Conservation (phyloP, 441 rosid genomes). For the Populus hybrid region DNA sequence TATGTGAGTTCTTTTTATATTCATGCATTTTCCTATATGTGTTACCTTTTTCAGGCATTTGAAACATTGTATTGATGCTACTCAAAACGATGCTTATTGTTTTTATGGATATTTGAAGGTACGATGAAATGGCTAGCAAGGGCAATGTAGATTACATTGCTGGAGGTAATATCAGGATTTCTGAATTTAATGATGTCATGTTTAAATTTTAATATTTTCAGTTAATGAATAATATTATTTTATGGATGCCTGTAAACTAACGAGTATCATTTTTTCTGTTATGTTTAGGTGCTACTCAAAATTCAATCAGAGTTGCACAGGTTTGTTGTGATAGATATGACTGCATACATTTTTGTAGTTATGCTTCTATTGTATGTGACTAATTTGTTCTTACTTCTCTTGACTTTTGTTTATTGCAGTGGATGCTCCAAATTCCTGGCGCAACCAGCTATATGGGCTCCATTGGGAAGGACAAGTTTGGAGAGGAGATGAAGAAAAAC, state of each 20-base stretch:
- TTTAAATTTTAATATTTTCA: not conserved
- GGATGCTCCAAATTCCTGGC: conserved; percentile 96
- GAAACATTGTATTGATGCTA: not conserved
- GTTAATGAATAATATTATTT: not conserved
- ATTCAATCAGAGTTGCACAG: conserved; percentile 95
- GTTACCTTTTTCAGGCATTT: not conserved
- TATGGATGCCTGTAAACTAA: conserved; percentile 6
- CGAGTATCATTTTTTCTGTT: conserved; percentile 5
- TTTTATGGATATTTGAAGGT: conserved; percentile 42
- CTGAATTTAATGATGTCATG: not conserved
- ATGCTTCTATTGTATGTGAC: not conserved
- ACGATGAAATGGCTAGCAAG: conserved; percentile 64
- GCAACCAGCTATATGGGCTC: conserved; percentile 90
- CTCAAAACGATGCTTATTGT: not conserved
- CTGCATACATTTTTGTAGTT: not conserved
- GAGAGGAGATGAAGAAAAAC: conserved; percentile 91
- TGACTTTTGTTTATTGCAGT: conserved; percentile 40
- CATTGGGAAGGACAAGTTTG: conserved; percentile 91
- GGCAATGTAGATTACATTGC: conserved; percentile 80
- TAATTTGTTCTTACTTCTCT: not conserved
- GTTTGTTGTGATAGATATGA: conserved; percentile 28
- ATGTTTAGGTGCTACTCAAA: conserved; percentile 60
- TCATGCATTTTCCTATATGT: not conserved
- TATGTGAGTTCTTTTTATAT: conserved; percentile 50
- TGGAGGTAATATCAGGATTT: conserved; percentile 55